Evolutionary conservation across 2,329 filamentous ascomycete species (phyloP), one percentile per base, ranked within the genome.

Genomic region (Fusarium vanettenii): DNA sequence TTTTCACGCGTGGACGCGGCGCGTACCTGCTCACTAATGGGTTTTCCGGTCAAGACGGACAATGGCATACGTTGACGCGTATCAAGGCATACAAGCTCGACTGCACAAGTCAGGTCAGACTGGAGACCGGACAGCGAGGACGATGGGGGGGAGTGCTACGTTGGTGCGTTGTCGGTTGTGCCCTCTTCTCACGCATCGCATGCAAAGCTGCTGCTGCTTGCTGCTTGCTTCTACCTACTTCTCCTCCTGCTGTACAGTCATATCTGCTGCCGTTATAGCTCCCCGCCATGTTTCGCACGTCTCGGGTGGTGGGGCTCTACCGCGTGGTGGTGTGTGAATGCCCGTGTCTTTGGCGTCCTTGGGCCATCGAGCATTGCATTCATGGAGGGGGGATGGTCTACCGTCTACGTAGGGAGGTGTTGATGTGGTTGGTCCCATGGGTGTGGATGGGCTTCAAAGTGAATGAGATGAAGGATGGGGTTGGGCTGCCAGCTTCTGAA

Each of bases 171-270:
- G 68, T 74, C 52, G 68, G 33, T 41, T 64, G 72, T 72, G 61
- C 72, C 67, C 67, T 50, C 45, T 67, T 70, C 69, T 72, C 65
- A 67, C 65, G 55, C 70, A 72, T 37, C 52, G 60, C 72, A 75
- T 50, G 60, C 20, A 22, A 45, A 45, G 41, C 41, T 45, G 20
- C 72, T 45, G 50, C 33, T 41, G 61, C 65, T 52, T 52, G n/a
- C 50, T 50, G 56, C 72, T 59, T 37, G 35, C 35, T 37, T 37
- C 35, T 18, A 37, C 27, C 55, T 56, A 41, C 65, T 50, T 50
- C 72, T 59, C n/a, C 64, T 55, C n/a, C 64, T 55, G 39, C 39
- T 57, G n/a, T 50, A 43, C 63, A 57, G 70, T 56, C 62, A 75
- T 75, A 70, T 70, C 35, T 64, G 31, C 66, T 63, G 50, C 63